Percentiles rank a stretch among this genome's conserved stretches.
These are phyloP conservation scores for Periconia sp. DNA, from an alignment of 2,329 filamentous ascomycete genomes.

Conservation along the genomic window DNA sequence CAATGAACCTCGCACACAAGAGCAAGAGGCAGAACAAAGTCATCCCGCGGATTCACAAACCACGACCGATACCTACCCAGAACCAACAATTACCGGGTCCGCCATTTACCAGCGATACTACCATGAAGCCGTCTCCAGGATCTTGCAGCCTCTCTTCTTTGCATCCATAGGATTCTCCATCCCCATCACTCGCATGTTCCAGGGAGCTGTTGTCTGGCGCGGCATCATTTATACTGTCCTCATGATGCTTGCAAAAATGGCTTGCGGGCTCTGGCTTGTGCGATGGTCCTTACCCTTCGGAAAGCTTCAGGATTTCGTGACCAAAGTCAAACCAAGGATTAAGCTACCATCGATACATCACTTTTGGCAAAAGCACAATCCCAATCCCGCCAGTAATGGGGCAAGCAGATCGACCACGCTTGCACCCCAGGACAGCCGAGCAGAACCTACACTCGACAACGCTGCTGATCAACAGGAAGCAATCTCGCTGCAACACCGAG, in stretches of 20 bases:
- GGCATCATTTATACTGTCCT: slow-evolving; percentile 71
- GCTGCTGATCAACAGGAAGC: not conserved
- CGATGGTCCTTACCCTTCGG: slow-evolving; percentile 30
- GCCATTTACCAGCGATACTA: slow-evolving; percentile 53
- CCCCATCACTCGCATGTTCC: slow-evolving; percentile 71
- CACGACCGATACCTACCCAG: not conserved
- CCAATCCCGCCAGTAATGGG: too few species aligned
- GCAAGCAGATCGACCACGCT: not conserved
- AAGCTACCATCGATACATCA: slow-evolving; percentile 24
- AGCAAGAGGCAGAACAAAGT: not conserved
- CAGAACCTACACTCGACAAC: not conserved
- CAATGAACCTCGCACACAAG: not conserved
- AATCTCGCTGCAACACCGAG: not conserved
- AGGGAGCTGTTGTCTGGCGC: slow-evolving; percentile 65
- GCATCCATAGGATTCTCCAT: slow-evolving; percentile 77
- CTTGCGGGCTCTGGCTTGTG: slow-evolving; percentile 46
- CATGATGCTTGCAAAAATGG: slow-evolving; percentile 60
- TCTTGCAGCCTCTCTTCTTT: slow-evolving; percentile 75
- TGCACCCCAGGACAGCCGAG: too few species aligned
- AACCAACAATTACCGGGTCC: slow-evolving; percentile 8
- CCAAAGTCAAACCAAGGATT: slow-evolving; percentile 6
- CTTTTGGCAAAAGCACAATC: slow-evolving; percentile 23
- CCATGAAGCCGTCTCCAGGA: slow-evolving; percentile 47
- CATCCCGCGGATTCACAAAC: not conserved
- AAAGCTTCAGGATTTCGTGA: slow-evolving; percentile 9